Evolutionary conservation across 2,329 filamentous ascomycete species (phyloP), one percentile per base, ranked within the genome.

Genomic region (Trichoderma sp.): DNA sequence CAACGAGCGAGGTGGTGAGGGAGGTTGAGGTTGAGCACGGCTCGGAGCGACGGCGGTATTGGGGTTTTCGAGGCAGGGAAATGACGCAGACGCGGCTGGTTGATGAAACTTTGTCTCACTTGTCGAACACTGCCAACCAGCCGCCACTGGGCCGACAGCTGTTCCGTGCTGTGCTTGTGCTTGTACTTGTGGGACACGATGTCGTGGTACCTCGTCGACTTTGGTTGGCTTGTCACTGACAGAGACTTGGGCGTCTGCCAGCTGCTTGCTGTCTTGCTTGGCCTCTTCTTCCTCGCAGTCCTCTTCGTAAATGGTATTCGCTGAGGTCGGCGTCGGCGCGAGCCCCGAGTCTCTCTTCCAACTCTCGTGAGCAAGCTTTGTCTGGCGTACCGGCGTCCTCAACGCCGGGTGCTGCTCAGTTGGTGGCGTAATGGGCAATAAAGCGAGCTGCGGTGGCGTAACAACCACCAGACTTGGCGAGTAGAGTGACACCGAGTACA

Each of bases 311-410:
- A 84, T 84, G 18, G 82, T 82, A 16, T 80, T 80, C 18, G 81
- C 78, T 29, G 78, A 78, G 1, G 77, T 76, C 14, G 80, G 79
- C 31, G 87, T 87, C 14, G 87, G 84, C 68, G 87, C 87, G 69
- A 89, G 85, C 8, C 86, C 88, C 29, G 89, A 91, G 79, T 91
- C 89, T 76, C 90, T 85, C 81, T 89, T 91, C 81, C 85, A 85
- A 76, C 85, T 83, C 76, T 87, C 84, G 16, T 81, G 78, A 60
- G 78, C 78, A 29, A 82, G 80, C 14, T 81, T 77, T 27, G 76
- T 73, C 24, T 77, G 73, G 11, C 80, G 38, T 11, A 76, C 38
- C 6, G 78, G 75, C 27, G 75, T 76, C 33, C 89, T 85, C 72
- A 90, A 84, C 18, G 88, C 87, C 24, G 89, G 89, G 78, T 90